These are phyloP conservation scores for Cladosporium halotolerans DNA, from an alignment of 2,329 filamentous ascomycete species.

Conservation along the genomic window DNA sequence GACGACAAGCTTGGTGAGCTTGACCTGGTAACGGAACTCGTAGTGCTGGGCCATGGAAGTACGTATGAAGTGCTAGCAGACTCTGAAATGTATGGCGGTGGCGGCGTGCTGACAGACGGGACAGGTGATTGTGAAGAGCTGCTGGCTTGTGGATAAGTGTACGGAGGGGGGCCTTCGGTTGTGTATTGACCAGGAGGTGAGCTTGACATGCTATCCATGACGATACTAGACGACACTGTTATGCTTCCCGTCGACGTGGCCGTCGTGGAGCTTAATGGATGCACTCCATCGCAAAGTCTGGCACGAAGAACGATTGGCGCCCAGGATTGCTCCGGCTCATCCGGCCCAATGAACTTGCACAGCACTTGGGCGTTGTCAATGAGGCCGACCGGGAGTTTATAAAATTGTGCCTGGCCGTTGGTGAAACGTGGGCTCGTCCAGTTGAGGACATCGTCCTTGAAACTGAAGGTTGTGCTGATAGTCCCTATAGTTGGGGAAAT, in stretches of 20 bases:
- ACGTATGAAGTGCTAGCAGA: too few species aligned
- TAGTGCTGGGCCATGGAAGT: too few species aligned
- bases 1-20: neutral
- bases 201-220: slow-evolving; percentile 12
- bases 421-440: slow-evolving; percentile 31
- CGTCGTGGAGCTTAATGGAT: slow-evolving; percentile 1
- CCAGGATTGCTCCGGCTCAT: slow-evolving; percentile 21
- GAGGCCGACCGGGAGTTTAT: slow-evolving; percentile 20
- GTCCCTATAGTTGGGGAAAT: slow-evolving; percentile 17
- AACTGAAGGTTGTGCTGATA: slow-evolving; percentile 27
- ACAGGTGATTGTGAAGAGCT: neutral
- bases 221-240: slow-evolving; percentile 9
- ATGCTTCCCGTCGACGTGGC: neutral
- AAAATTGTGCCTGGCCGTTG: slow-evolving; percentile 28
- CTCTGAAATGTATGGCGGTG: neutral
- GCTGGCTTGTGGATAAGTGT: neutral
- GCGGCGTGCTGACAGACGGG: neutral
- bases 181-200: neutral
- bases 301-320: slow-evolving; percentile 23
- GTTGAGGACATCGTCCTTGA: slow-evolving; percentile 21
- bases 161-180: neutral
- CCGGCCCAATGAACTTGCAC: slow-evolving; percentile 24
- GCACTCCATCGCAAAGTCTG: slow-evolving; percentile 18
- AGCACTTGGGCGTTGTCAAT: slow-evolving; percentile 25
- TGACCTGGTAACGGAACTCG: too few species aligned